phyloP scores from a whole-genome alignment of 495 filamentous ascomycete species.

The Neurospora sp. region DNA sequence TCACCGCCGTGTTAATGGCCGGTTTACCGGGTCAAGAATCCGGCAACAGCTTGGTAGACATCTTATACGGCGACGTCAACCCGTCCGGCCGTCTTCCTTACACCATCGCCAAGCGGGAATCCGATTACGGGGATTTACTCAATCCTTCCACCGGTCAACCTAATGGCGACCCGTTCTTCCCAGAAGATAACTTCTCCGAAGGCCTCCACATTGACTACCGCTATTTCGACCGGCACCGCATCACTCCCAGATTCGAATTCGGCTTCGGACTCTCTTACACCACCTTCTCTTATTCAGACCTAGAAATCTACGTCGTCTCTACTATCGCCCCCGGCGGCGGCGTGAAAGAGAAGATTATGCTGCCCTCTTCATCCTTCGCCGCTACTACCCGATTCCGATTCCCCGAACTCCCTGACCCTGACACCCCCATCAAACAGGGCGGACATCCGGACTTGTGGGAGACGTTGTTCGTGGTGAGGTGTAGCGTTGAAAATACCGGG shows the following conservation, averaged over 20 bases:
- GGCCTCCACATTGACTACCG: conserved; percentile 78
- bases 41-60: conserved; percentile 18
- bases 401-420: conserved; percentile 10
- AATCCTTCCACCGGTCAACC: conserved; percentile 26
- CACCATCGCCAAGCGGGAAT: conserved; percentile 46
- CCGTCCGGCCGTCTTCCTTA: conserved; percentile 63
- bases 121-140: conserved; percentile 44
- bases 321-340: no score
- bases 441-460: conserved; percentile 71
- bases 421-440: conserved; percentile 27
- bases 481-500: conserved; percentile 61
- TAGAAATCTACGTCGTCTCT: background rate
- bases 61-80: conserved; percentile 27
- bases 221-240: conserved; percentile 53
- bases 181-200: conserved; percentile 47
- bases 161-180: conserved; percentile 29
- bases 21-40: conserved; percentile 25
- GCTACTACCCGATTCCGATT: background rate
- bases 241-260: conserved; percentile 67
- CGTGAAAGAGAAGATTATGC: no score
- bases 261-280: conserved; percentile 71
- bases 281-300: conserved; percentile 31
- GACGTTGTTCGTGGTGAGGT: conserved; percentile 41
- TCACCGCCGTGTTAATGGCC: conserved; percentile 26
- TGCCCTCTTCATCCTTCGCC: background rate